Conservation (phyloP, 495 filamentous ascomycete genomes). For the Aspergillus incahuasiensis region DNA sequence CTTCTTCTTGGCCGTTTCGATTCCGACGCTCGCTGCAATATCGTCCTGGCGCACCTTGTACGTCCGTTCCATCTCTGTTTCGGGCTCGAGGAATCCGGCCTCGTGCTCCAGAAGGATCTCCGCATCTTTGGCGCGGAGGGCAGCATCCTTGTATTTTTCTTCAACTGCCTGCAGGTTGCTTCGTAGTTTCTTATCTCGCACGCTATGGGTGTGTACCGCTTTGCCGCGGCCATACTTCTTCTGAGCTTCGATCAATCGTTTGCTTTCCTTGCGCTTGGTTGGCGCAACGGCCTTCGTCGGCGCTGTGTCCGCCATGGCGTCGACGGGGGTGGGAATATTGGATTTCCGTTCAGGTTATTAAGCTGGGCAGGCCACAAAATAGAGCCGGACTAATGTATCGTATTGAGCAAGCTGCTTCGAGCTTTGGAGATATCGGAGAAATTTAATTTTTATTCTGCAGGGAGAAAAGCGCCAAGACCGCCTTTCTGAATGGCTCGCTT, state of each 20-base stretch:
- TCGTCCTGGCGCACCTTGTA: slow-evolving; percentile 90
- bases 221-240: slow-evolving; percentile 79
- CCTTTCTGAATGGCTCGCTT: slow-evolving; percentile 14
- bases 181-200: slow-evolving; percentile 85
- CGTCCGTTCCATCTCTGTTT: slow-evolving; percentile 81
- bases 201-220: slow-evolving; percentile 49
- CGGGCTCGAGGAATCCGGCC: slow-evolving; percentile 83
- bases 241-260: slow-evolving; percentile 57
- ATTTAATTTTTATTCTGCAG: slow-evolving; percentile 23
- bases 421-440: not conserved
- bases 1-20: slow-evolving; percentile 83
- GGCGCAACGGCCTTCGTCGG: slow-evolving; percentile 31
- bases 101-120: slow-evolving; percentile 90
- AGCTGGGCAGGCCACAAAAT: slow-evolving; percentile 2
- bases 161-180: slow-evolving; percentile 75
- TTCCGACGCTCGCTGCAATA: slow-evolving; percentile 65
- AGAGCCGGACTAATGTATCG: not conserved
- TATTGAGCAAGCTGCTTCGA: not conserved
- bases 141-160: slow-evolving; percentile 72
- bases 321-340: not conserved
- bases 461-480: slow-evolving; percentile 25
- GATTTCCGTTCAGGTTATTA: not conserved
- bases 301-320: slow-evolving; percentile 25
- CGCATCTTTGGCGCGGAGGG: slow-evolving; percentile 81
- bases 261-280: slow-evolving; percentile 33